A percentile compares a stretch with the other conserved stretches of the same genome.
phyloP scores from a whole-genome alignment of 1,284 basidiomycete species.

The Fomitopsis schrenkii region DNA sequence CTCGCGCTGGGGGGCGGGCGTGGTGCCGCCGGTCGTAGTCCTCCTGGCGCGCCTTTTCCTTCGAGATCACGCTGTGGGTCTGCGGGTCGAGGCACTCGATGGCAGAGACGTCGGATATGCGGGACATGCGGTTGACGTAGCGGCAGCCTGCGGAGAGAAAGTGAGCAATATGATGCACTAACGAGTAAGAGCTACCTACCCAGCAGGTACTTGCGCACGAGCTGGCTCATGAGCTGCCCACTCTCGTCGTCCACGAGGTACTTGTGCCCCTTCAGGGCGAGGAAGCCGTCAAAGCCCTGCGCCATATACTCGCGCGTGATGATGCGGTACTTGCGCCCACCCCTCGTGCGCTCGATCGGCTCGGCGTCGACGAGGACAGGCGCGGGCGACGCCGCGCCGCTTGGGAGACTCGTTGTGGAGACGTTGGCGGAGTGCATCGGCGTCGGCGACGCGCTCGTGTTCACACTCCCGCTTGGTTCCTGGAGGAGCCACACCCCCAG shows the following conservation, averaged over 20 bases:
- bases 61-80: constrained; percentile 39
- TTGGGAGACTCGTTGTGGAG: constrained; percentile 22
- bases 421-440: constrained; percentile 28
- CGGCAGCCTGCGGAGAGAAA: constrained; percentile 45
- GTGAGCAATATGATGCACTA: background rate
- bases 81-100: constrained; percentile 33
- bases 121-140: constrained; percentile 60
- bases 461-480: constrained; percentile 39
- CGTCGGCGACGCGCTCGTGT: constrained; percentile 14
- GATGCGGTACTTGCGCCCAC: constrained; percentile 66
- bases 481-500: constrained; percentile 66
- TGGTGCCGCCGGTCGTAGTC: constrained; percentile 13
- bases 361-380: constrained; percentile 39
- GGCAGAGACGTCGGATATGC: constrained; percentile 28
- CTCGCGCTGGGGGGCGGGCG: constrained; percentile 8
- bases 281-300: constrained; percentile 80
- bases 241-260: constrained; percentile 84
- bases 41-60: constrained; percentile 35
- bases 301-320: constrained; percentile 79
- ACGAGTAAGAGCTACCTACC: constrained; percentile 42
- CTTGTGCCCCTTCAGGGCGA: constrained; percentile 59
- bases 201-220: constrained; percentile 84
- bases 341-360: constrained; percentile 48
- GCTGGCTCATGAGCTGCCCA: constrained; percentile 76
- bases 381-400: constrained; percentile 5